A percentile compares a stretch with the other conserved stretches of the same genome.
Conservation (phyloP, 345 rosid genomes). For the Noccaea bulbosa region DNA sequence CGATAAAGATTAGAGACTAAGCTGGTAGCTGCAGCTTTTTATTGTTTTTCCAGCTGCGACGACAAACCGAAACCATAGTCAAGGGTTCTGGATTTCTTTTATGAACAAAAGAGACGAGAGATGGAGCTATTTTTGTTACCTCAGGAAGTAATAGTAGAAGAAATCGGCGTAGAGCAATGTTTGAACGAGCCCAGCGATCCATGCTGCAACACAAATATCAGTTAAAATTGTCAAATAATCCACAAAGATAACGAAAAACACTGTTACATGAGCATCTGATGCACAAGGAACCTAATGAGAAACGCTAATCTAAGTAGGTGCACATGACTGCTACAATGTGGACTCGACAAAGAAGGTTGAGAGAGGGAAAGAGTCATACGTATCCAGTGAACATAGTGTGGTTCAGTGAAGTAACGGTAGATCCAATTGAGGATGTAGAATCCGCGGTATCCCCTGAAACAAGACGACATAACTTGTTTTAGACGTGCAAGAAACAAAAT, state of each 20-base stretch:
- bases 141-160: conserved; percentile 75
- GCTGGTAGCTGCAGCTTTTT: conserved; percentile 84
- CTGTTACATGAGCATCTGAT: neutral
- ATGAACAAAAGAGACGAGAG: neutral
- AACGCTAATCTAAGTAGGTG: conserved; percentile 6
- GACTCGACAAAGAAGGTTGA: neutral
- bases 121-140: conserved; percentile 43
- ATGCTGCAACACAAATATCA: conserved; percentile 53
- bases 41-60: conserved; percentile 86
- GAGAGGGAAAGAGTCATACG: conserved; percentile 49
- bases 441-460: conserved; percentile 67
- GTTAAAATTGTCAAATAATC: neutral
- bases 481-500: neutral
- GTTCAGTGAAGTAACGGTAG: conserved; percentile 74
- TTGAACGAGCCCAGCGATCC: conserved; percentile 80
- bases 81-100: neutral
- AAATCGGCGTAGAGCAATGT: conserved; percentile 77
- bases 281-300: neutral
- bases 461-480: neutral
- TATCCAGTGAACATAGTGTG: conserved; percentile 71
- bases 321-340: neutral
- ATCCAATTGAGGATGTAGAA: conserved; percentile 80
- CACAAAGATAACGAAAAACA: neutral
- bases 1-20: conserved; percentile 35
- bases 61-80: conserved; percentile 4